These are phyloP conservation scores for Angomonas deanei DNA, from an alignment of 208 protist species.

Conservation along the genomic window DNA sequence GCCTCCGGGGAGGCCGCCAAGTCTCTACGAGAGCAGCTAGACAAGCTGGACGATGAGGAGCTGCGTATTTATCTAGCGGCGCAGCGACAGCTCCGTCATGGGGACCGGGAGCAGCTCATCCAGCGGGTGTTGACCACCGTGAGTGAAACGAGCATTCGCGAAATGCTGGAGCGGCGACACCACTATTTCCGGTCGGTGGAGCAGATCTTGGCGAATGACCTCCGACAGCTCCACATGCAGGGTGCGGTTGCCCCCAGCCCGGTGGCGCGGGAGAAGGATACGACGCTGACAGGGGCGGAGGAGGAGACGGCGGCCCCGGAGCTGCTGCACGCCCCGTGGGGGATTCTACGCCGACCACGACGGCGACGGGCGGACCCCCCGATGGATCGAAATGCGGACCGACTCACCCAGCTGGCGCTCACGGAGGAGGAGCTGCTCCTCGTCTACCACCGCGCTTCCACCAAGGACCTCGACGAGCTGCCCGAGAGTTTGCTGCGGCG, in stretches of 20 bases:
- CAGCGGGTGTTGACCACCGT: slow-evolving; percentile 62
- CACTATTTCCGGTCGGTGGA: slow-evolving; percentile 88
- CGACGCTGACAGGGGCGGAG: slow-evolving; percentile 40
- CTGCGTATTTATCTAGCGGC: slow-evolving; percentile 84
- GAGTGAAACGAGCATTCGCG: slow-evolving; percentile 43
- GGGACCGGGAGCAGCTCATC: slow-evolving; percentile 62
- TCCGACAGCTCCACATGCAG: slow-evolving; percentile 35
- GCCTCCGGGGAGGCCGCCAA: slow-evolving; percentile 23
- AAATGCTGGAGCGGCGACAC: slow-evolving; percentile 69
- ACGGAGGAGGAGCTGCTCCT: slow-evolving; percentile 61
- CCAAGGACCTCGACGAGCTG: slow-evolving; percentile 75
- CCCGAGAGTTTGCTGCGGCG: slow-evolving; percentile 76
- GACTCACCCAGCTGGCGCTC: slow-evolving; percentile 59
- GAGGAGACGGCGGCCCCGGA: slow-evolving; percentile 41
- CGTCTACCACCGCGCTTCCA: slow-evolving; percentile 43
- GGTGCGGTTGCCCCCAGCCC: background rate
- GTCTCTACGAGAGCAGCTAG: slow-evolving; percentile 38
- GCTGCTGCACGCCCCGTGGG: slow-evolving; percentile 82
- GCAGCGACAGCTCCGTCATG: slow-evolving; percentile 80
- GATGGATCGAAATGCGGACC: slow-evolving; percentile 25
- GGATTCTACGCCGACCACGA: slow-evolving; percentile 69
- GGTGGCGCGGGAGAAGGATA: slow-evolving; percentile 17
- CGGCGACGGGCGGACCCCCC: slow-evolving; percentile 2
- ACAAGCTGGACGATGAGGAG: slow-evolving; percentile 79
- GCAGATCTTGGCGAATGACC: slow-evolving; percentile 62